phyloP scores from a whole-genome alignment of 345 rosid species.

The Bretschneidera sinensis region DNA sequence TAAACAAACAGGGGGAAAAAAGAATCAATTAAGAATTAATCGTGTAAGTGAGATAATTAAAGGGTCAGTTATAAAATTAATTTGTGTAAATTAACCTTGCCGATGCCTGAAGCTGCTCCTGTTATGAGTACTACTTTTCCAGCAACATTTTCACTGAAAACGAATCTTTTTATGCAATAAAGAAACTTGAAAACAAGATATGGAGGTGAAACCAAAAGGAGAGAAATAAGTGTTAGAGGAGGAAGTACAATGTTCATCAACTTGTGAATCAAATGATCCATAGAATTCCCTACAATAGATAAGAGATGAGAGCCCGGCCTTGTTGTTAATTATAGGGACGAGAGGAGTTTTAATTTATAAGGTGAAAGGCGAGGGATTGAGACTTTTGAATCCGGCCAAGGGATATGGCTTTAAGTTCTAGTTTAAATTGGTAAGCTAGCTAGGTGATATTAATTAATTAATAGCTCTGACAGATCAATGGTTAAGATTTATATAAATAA shows the following conservation, averaged over 20 bases:
- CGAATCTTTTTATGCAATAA: not conserved
- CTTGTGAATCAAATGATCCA: constrained; percentile 17
- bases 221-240: constrained; percentile 10
- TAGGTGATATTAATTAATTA: too few species aligned
- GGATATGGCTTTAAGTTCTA: too few species aligned
- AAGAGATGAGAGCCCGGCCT: too few species aligned
- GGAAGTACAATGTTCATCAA: constrained; percentile 22
- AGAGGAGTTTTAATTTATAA: too few species aligned
- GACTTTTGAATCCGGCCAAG: too few species aligned
- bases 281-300: too few species aligned
- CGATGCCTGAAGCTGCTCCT: constrained; percentile 51
- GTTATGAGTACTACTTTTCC: constrained; percentile 45
- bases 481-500: too few species aligned
- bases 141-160: constrained; percentile 23
- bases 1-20: not conserved
- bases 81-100: constrained; percentile 27
- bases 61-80: too few species aligned
- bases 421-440: too few species aligned
- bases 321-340: too few species aligned
- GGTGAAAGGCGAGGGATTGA: too few species aligned
- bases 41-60: not conserved
- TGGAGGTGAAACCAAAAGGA: constrained; percentile 14
- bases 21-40: not conserved
- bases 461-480: too few species aligned
- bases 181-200: constrained; percentile 19